phyloP scores from a whole-genome alignment of 768 basidiomycete genomes.

The Gyrodon lividus region DNA sequence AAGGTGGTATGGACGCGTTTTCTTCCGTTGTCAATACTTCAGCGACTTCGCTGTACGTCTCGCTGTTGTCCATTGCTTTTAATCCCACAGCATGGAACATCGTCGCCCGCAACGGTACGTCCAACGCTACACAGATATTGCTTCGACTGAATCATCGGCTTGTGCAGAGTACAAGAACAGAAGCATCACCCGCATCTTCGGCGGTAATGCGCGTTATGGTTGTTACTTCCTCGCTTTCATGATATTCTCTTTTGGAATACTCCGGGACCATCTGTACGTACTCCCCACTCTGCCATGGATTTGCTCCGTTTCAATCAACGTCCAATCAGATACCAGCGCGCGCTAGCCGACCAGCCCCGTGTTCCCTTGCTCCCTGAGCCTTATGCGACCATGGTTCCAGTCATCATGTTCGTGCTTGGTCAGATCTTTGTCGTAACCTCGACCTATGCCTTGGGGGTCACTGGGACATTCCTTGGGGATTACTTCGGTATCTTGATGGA shows the following conservation, averaged over 20 bases:
- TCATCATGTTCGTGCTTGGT: slow-evolving; percentile 63
- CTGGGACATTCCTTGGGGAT: slow-evolving; percentile 87
- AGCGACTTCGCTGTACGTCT: slow-evolving; percentile 63
- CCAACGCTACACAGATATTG: background rate
- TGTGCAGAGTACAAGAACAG: slow-evolving; percentile 74
- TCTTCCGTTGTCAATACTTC: slow-evolving; percentile 51
- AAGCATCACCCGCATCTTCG: slow-evolving; percentile 81
- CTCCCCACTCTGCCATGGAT: background rate
- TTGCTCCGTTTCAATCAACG: background rate
- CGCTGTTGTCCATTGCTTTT: slow-evolving; percentile 73
- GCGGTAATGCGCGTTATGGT: slow-evolving; percentile 68
- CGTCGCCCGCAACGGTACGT: slow-evolving; percentile 85
- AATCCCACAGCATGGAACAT: slow-evolving; percentile 97
- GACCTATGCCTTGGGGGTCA: slow-evolving; percentile 88
- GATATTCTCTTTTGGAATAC: slow-evolving; percentile 83
- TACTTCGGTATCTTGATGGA: slow-evolving; percentile 90
- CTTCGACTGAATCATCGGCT: background rate
- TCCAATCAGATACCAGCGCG: slow-evolving; percentile 63
- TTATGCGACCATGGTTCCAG: slow-evolving; percentile 57
- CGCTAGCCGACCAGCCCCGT: slow-evolving; percentile 75
- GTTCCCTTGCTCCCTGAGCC: slow-evolving; percentile 64
- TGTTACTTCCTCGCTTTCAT: slow-evolving; percentile 84
- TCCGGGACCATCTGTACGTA: slow-evolving; percentile 83
- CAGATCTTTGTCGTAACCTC: slow-evolving; percentile 86
- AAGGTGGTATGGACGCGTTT: slow-evolving; percentile 26